phyloP scores from a whole-genome alignment of 2,329 filamentous ascomycete genomes.

The Periconia sp. region DNA sequence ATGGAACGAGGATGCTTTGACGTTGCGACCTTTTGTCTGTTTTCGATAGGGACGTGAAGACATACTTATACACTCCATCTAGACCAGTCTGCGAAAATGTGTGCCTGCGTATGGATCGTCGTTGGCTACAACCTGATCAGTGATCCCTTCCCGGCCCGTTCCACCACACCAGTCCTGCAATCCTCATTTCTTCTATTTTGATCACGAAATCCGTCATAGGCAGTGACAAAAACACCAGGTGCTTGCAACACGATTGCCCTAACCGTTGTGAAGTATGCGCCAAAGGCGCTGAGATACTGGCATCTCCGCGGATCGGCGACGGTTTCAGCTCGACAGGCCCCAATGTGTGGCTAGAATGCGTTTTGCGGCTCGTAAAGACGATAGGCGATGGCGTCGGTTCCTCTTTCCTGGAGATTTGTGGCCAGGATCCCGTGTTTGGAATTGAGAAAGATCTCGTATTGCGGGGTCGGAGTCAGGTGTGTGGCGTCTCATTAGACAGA shows the following conservation, averaged over 20 bases:
- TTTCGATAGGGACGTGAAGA: slow-evolving; percentile 1
- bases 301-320: slow-evolving; percentile 20
- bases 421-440: slow-evolving; percentile 21
- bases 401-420: slow-evolving; percentile 4
- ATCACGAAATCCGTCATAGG: slow-evolving; percentile 16
- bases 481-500: slow-evolving; percentile 14
- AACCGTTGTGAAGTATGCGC: slow-evolving; percentile 17
- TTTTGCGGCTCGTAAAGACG: slow-evolving; percentile 5
- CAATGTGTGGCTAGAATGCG: slow-evolving; percentile 11
- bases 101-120: slow-evolving; percentile 16
- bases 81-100: slow-evolving; percentile 10
- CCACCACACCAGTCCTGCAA: slow-evolving; percentile 11
- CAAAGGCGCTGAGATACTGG: slow-evolving; percentile 14
- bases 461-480: slow-evolving; percentile 15
- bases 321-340: slow-evolving; percentile 16
- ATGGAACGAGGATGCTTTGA: background rate
- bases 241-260: slow-evolving; percentile 17
- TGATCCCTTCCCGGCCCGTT: slow-evolving; percentile 17
- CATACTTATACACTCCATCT: slow-evolving; percentile 20
- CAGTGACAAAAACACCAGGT: slow-evolving; percentile 9
- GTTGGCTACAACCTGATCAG: slow-evolving; percentile 11
- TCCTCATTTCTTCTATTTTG: slow-evolving; percentile 24
- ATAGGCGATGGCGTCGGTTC: slow-evolving; percentile 13
- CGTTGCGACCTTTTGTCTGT: background rate
- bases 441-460: slow-evolving; percentile 19